Evolutionary conservation across 495 filamentous ascomycete species (phyloP).

Genomic region (Massariosphaeria phaeospora): DNA sequence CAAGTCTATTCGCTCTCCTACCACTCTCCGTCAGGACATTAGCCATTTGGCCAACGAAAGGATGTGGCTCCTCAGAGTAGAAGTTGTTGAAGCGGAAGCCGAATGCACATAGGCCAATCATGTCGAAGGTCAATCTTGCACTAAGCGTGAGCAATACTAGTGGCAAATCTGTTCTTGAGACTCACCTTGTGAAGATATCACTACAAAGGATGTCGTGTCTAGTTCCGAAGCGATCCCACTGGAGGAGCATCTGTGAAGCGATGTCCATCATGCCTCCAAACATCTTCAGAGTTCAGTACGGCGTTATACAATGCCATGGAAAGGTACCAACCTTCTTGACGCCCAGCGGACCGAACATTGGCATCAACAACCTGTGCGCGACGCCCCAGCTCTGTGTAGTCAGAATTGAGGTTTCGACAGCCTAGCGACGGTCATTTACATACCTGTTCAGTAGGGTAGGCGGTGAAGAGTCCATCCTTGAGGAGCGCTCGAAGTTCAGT

Average conservation of each 20-base stretch:
- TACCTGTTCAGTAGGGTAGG: conserved; percentile 49
- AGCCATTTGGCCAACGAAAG: conserved; percentile 60
- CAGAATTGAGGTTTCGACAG: background rate
- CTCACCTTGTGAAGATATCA: conserved; percentile 58
- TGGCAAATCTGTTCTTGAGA: background rate
- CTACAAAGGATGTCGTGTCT: conserved; percentile 52
- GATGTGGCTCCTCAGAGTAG: conserved; percentile 59
- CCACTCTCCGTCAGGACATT: conserved; percentile 55
- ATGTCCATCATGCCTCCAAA: conserved; percentile 71
- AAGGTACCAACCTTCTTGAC: conserved; percentile 45
- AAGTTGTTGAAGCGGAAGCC: conserved; percentile 62
- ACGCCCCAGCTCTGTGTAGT: conserved; percentile 53
- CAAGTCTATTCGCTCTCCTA: conserved; percentile 47
- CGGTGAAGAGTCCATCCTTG: conserved; percentile 68
- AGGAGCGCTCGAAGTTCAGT: conserved; percentile 54
- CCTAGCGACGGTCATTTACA: background rate
- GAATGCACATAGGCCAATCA: conserved; percentile 27
- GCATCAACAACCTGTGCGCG: conserved; percentile 62
- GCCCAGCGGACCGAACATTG: conserved; percentile 62
- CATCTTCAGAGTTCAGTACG: conserved; percentile 46
- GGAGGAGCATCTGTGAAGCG: conserved; percentile 59
- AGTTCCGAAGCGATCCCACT: conserved; percentile 64
- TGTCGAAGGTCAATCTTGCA: conserved; percentile 64
- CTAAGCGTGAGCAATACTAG: conserved; percentile 62
- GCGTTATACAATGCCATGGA: background rate